Conservation (phyloP, 345 rosid species). For the Firmiana major region DNA sequence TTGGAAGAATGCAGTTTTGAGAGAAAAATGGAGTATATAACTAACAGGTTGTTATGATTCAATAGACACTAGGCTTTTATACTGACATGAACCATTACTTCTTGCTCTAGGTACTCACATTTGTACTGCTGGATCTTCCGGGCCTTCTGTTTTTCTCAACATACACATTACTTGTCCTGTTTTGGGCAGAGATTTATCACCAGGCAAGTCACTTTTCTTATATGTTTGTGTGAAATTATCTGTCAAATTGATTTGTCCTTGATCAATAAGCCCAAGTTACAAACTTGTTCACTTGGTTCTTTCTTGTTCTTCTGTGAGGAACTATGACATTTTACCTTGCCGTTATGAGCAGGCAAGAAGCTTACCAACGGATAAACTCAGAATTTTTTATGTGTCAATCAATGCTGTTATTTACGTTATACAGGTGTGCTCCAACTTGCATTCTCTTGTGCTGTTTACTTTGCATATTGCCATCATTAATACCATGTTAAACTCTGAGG, state of each 20-base stretch:
- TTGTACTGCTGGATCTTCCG: conserved; percentile 78
- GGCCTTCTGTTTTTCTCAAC: conserved; percentile 91
- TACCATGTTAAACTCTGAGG: not conserved
- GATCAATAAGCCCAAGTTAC: not conserved
- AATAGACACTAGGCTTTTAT: not conserved
- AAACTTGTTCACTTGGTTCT: not conserved
- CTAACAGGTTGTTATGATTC: not conserved
- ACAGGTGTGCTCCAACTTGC: conserved; percentile 50
- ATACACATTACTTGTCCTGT: conserved; percentile 83
- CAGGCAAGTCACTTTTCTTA: conserved; percentile 52
- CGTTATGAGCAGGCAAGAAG: conserved; percentile 75
- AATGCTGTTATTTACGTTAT: conserved; percentile 62
- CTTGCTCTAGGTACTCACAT: conserved; percentile 55
- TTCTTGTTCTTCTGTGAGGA: not conserved
- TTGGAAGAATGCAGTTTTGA: not conserved
- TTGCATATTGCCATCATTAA: not conserved
- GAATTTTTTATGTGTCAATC: conserved; percentile 53
- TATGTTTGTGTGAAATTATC: not conserved
- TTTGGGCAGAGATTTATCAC: conserved; percentile 99
- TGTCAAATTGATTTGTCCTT: not conserved
- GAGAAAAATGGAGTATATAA: not conserved
- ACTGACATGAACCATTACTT: conserved; percentile 14
- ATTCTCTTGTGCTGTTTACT: not conserved
- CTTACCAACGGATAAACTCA: conserved; percentile 88
- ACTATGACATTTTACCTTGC: conserved; percentile 23